Base-by-base conservation (phyloP, 805 yeast species). In the Danielia oregonensis region DNA sequence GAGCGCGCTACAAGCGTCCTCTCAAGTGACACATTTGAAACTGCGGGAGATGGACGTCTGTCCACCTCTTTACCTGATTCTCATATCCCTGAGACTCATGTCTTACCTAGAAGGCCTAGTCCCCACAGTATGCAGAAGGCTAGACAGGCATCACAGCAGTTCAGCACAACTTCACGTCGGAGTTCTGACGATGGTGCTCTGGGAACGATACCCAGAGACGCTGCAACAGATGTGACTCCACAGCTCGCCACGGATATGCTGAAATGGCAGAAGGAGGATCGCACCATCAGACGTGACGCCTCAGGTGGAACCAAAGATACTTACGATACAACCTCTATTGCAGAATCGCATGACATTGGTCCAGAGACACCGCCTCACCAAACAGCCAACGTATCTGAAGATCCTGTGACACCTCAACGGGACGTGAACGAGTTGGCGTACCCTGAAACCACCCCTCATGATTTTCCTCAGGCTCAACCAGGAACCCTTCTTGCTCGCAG, bases 61-160 rank as follows among this genome's bases (percentile, higher is more conserved):
- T 13, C 27, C n/a, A 16, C 35, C 26, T 26, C 39, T 18, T 16
- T n/a, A 25, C 29, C 11, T 17, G 24, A 5, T 4, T 26, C 11
- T 17, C 17, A 5, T 4, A 16, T 17, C 16, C 15, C 27, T 14
- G 12, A 35, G 15, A 35, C 31, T 8, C 36, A 42, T 10, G 24
- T 35, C n/a, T 22, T 19, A 7, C 51, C 51, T 14, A 39, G 42
- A 32, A 31, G 51, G 25, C 51, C 51, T 5, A 36, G 35, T 21
- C 40, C 42, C 5, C 36, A 36, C 16, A 37, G 32, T 31, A 26
- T 46, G 42, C 33, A 29, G 12, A 19, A 30, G 30, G 51, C 49
- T n/a, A 33, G 49, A 8, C 40, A 40, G 28, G 44, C 40, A 1
- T 42, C 48, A 21, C 31, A 34, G 19, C 29, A 18, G 17, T 19